These are phyloP conservation scores for Penicillium sp. DNA, from an alignment of 2,329 filamentous ascomycete species.

Conservation along the genomic window DNA sequence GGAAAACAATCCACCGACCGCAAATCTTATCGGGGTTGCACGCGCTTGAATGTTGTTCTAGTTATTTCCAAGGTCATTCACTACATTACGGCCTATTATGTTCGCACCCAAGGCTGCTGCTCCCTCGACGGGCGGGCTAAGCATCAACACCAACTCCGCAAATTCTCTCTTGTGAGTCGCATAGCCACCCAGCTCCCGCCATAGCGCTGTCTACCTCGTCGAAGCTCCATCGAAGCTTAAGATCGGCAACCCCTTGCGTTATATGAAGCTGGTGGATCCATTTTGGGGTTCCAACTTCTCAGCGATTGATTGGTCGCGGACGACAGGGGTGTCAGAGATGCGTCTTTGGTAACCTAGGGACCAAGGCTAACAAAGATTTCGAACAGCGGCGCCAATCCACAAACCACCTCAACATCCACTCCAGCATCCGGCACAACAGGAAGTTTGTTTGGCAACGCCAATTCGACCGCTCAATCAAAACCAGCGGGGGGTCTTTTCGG, in stretches of 20 bases:
- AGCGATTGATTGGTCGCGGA: not conserved
- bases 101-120: conserved; percentile 39
- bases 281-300: not conserved
- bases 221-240: conserved; percentile 1
- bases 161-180: conserved; percentile 49
- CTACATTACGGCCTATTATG: conserved; percentile 26
- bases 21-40: conserved; percentile 22
- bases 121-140: conserved; percentile 42
- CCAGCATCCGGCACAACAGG: conserved; percentile 29
- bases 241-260: conserved; percentile 1
- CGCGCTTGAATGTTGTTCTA: conserved; percentile 9
- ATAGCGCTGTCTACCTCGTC: not conserved
- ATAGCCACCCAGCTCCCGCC: not conserved
- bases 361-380: conserved; percentile 17
- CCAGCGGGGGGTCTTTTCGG: conserved; percentile 35
- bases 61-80: conserved; percentile 7
- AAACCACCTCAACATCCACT: conserved; percentile 29
- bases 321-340: not conserved
- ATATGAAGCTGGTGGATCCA: not conserved
- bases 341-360: not conserved
- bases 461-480: conserved; percentile 31
- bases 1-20: conserved; percentile 17
- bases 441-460: conserved; percentile 33
- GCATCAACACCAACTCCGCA: conserved; percentile 54
- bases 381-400: conserved; percentile 30